Conservation (phyloP, 2,329 filamentous ascomycete species). For the Aspergillus sp. region DNA sequence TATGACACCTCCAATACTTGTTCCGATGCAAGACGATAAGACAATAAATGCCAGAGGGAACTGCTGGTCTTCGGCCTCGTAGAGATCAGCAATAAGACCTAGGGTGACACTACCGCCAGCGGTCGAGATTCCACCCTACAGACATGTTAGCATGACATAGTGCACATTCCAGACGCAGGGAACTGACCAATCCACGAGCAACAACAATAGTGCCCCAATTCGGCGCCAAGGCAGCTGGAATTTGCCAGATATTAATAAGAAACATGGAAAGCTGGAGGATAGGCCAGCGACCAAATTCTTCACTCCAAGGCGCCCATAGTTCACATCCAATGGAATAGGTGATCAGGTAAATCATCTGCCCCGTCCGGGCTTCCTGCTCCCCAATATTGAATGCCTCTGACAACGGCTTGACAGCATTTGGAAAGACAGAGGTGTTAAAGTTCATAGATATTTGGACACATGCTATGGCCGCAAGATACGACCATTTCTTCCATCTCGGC, state of each 20-base stretch:
- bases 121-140: slow-evolving; percentile 55
- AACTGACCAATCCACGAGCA: slow-evolving; percentile 56
- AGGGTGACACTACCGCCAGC: slow-evolving; percentile 62
- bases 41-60: slow-evolving; percentile 59
- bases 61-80: slow-evolving; percentile 54
- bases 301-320: slow-evolving; percentile 80
- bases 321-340: slow-evolving; percentile 80
- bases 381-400: slow-evolving; percentile 65
- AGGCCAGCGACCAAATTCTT: slow-evolving; percentile 74
- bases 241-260: slow-evolving; percentile 72
- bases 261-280: slow-evolving; percentile 70
- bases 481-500: slow-evolving; percentile 37
- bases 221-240: slow-evolving; percentile 67
- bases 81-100: slow-evolving; percentile 62
- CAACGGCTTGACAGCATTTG: slow-evolving; percentile 65
- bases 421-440: slow-evolving; percentile 71
- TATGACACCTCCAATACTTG: slow-evolving; percentile 53
- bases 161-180: too few species aligned
- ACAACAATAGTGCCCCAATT: slow-evolving; percentile 69
- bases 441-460: slow-evolving; percentile 72
- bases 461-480: slow-evolving; percentile 58
- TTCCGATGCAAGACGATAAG: slow-evolving; percentile 53
- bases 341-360: slow-evolving; percentile 73
- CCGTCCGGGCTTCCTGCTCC: slow-evolving; percentile 65
- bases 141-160: slow-evolving; percentile 4